A percentile compares a stretch with the other conserved stretches of the same genome.
phyloP scores from a whole-genome alignment of 1,284 basidiomycete genomes.

The Malassezia restricta region DNA sequence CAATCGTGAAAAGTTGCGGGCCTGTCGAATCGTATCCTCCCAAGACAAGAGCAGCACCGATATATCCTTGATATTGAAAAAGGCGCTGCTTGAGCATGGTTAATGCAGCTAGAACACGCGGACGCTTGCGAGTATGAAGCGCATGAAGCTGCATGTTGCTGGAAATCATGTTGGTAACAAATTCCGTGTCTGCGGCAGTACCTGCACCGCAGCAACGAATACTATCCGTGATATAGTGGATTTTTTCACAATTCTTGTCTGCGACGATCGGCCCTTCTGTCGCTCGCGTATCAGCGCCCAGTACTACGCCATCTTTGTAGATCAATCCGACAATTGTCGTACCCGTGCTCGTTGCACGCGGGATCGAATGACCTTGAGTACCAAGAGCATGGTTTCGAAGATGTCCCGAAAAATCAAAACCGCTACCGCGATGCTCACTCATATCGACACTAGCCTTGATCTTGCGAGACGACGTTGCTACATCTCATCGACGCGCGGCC shows the following conservation, averaged over 20 bases:
- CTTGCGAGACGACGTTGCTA: neutral
- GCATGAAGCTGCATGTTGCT: conserved; percentile 45
- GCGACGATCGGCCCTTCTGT: conserved; percentile 91
- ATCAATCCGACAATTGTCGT: conserved; percentile 91
- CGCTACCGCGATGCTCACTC: conserved; percentile 35
- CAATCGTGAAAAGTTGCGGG: conserved; percentile 87
- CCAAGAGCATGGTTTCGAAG: conserved; percentile 66
- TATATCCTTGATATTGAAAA: conserved; percentile 78
- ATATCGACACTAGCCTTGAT: conserved; percentile 2
- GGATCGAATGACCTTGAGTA: conserved; percentile 56
- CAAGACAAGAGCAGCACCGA: conserved; percentile 92
- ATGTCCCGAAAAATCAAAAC: conserved; percentile 64
- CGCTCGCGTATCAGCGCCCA: conserved; percentile 92
- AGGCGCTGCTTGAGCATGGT: conserved; percentile 88
- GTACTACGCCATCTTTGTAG: conserved; percentile 77
- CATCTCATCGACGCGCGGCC: conserved; percentile 14
- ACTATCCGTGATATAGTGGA: conserved; percentile 59
- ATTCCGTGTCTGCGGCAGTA: conserved; percentile 94
- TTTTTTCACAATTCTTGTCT: conserved; percentile 99
- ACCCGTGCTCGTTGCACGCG: conserved; percentile 57
- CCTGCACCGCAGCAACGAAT: conserved; percentile 98
- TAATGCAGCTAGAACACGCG: conserved; percentile 89
- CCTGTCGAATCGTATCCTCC: conserved; percentile 88
- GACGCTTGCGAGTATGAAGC: conserved; percentile 35
- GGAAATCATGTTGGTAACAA: conserved; percentile 50